Base-by-base conservation (phyloP, 2,329 filamentous ascomycete genomes). In the Paraphoma sp. region DNA sequence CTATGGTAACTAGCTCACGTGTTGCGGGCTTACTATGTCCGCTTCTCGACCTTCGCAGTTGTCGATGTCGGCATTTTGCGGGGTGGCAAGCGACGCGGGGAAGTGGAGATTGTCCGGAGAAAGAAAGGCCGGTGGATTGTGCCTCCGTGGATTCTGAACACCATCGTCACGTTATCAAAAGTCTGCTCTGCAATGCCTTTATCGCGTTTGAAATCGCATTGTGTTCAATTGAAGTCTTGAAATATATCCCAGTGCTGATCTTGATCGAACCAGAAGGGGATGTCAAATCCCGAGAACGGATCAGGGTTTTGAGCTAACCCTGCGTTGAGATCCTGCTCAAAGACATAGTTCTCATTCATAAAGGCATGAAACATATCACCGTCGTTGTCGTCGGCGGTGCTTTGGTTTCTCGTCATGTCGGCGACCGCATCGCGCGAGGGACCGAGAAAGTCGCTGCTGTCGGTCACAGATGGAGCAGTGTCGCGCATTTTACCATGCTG, bases 251-350 rank as follows among this genome's bases (percentile, higher is more conserved):
- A 66, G 51, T 74, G 67, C 49, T 74, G 69, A 52, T 74, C 72
- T 48, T 75, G 69, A 6, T 72, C 72, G 36, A 75, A 63, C 72
- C 72, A 75, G 45, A 76, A 74, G 0, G 73, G 72, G 30, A 75
- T 75, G 45, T 75, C 73, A 40, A 74, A 76, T 4, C 71, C 71
- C 23, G 71, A 62, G 28, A 74, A 76, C 2, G 68, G 61, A 43
- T 75, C 72, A 10, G 62, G 48, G 14, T 60, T 52, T 30, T 67
- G 58, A 2, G 36, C 42, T 10, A 50, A 54, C 10, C 54, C 53
- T 1, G 55, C 30, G 12, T 30, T 4, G 4, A 53, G 44, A 28
- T 28, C 40, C 18, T 46, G 30, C 7, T 51, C 41, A 11, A 45
- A 28, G 10, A 38, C 18, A 3, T 36, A 46, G 11, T 49, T 51